phyloP scores from a whole-genome alignment of 148 eudicot genomes.

The Fallopia convolvulus region DNA sequence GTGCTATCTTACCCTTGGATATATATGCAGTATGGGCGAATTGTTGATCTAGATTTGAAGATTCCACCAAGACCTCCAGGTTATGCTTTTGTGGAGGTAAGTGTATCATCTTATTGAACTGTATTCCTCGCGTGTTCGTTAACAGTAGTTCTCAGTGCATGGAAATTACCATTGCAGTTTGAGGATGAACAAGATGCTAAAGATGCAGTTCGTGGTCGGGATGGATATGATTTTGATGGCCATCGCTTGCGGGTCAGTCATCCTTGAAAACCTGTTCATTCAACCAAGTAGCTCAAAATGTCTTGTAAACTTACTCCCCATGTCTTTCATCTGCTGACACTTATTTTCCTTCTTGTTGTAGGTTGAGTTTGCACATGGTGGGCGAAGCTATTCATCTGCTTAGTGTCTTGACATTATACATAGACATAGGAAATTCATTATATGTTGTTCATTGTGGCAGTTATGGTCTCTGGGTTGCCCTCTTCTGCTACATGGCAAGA shows the following conservation, averaged over 20 bases:
- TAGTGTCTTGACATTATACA: neutral
- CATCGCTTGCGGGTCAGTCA: slow-evolving; percentile 59
- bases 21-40: slow-evolving; percentile 77
- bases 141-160: neutral
- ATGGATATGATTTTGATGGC: slow-evolving; percentile 89
- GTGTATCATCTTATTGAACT: neutral
- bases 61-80: slow-evolving; percentile 83
- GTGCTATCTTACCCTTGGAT: slow-evolving; percentile 1
- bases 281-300: neutral
- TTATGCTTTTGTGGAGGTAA: slow-evolving; percentile 94
- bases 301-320: neutral
- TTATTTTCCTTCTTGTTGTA: slow-evolving; percentile 10
- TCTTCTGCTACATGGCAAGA: slow-evolving; percentile 98
- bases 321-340: neutral
- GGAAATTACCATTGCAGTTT: slow-evolving; percentile 34
- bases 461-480: slow-evolving; percentile 75
- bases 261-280: neutral
- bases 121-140: neutral
- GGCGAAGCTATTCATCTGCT: slow-evolving; percentile 49
- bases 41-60: slow-evolving; percentile 75
- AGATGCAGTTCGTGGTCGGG: slow-evolving; percentile 82
- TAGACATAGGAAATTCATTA: neutral
- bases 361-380: slow-evolving; percentile 93
- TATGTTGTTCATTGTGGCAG: slow-evolving; percentile 28
- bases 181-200: slow-evolving; percentile 90